These are phyloP conservation scores for Aspergillus sp. DNA, from an alignment of 2,329 filamentous ascomycete genomes.

Conservation along the genomic window DNA sequence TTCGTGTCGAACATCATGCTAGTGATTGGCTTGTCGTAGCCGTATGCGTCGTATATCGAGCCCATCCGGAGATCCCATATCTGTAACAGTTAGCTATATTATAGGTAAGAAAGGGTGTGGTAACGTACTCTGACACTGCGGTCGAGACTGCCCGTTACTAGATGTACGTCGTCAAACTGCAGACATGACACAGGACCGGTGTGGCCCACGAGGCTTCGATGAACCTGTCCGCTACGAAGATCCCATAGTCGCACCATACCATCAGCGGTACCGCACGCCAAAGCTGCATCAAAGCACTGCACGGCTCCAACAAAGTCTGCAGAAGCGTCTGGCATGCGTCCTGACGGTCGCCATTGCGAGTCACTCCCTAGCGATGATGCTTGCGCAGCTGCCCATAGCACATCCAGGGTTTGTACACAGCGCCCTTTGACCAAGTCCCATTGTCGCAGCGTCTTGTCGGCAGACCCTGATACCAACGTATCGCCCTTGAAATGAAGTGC, in stretches of 20 bases:
- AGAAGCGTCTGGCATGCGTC: slow-evolving; percentile 65
- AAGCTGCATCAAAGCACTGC: slow-evolving; percentile 92
- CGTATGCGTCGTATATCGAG: slow-evolving; percentile 93
- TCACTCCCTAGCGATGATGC: slow-evolving; percentile 70
- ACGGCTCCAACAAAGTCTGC: slow-evolving; percentile 94
- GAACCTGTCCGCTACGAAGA: slow-evolving; percentile 93
- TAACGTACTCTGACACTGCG: slow-evolving; percentile 85
- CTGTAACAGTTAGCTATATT: slow-evolving; percentile 53
- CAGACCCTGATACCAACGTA: slow-evolving; percentile 90
- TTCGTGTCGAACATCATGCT: slow-evolving; percentile 97
- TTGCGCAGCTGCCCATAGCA: slow-evolving; percentile 96
- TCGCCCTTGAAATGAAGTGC: slow-evolving; percentile 89
- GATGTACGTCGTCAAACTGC: slow-evolving; percentile 93
- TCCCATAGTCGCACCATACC: slow-evolving; percentile 98
- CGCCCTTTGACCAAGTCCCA: slow-evolving; percentile 98
- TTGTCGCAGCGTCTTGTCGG: slow-evolving; percentile 95
- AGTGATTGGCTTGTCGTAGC: slow-evolving; percentile 88
- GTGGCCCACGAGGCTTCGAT: slow-evolving; percentile 91
- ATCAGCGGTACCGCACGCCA: slow-evolving; percentile 95
- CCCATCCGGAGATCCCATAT: slow-evolving; percentile 99
- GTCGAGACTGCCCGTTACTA: slow-evolving; percentile 91
- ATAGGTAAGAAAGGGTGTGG: slow-evolving; percentile 3
- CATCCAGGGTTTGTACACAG: slow-evolving; percentile 95
- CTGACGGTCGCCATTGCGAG: slow-evolving; percentile 70
- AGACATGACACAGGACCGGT: slow-evolving; percentile 92